Percentiles rank a stretch among this genome's conserved stretches.
These are phyloP conservation scores for Arxiozyma bovina DNA, from an alignment of 1,139 yeast species.

Conservation along the genomic window DNA sequence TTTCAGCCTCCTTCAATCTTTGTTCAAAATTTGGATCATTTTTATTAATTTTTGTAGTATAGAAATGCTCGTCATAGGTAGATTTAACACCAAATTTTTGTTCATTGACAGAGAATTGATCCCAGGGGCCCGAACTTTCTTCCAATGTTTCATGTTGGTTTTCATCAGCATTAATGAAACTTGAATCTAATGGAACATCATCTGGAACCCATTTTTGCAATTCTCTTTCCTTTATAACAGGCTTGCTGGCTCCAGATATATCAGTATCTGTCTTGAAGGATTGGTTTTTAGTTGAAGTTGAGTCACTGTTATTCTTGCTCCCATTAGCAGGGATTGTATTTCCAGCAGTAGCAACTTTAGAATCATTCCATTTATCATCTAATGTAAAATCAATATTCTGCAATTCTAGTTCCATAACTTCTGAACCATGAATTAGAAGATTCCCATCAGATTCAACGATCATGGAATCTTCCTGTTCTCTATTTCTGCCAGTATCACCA, in stretches of 20 bases:
- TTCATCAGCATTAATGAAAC: slow-evolving; percentile 18
- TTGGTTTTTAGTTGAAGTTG: slow-evolving; percentile 1
- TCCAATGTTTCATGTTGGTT: slow-evolving; percentile 36
- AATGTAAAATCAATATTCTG: slow-evolving; percentile 20
- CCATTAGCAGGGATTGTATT: not conserved
- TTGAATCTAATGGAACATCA: slow-evolving; percentile 27
- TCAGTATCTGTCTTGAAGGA: slow-evolving; percentile 76
- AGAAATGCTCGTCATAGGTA: slow-evolving; percentile 78
- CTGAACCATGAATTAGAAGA: slow-evolving; percentile 48
- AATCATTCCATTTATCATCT: slow-evolving; percentile 22
- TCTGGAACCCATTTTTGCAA: slow-evolving; percentile 85
- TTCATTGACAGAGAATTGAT: slow-evolving; percentile 87
- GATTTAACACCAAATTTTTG: slow-evolving; percentile 82
- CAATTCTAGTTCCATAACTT: slow-evolving; percentile 52
- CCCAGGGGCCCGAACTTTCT: slow-evolving; percentile 52
- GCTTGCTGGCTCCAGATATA: slow-evolving; percentile 45
- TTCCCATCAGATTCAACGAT: slow-evolving; percentile 36
- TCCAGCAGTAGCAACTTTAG: slow-evolving; percentile 5
- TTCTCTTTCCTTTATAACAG: slow-evolving; percentile 50
- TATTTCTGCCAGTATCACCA: slow-evolving; percentile 21
- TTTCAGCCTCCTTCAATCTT: slow-evolving; percentile 62
- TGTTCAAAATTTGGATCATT: slow-evolving; percentile 64
- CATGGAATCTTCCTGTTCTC: slow-evolving; percentile 24
- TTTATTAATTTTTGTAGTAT: slow-evolving; percentile 77
- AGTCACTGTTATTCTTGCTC: not conserved